These are phyloP conservation scores for Beta corolliflora DNA, from an alignment of 179 eudicot genomes.

Conservation along the genomic window DNA sequence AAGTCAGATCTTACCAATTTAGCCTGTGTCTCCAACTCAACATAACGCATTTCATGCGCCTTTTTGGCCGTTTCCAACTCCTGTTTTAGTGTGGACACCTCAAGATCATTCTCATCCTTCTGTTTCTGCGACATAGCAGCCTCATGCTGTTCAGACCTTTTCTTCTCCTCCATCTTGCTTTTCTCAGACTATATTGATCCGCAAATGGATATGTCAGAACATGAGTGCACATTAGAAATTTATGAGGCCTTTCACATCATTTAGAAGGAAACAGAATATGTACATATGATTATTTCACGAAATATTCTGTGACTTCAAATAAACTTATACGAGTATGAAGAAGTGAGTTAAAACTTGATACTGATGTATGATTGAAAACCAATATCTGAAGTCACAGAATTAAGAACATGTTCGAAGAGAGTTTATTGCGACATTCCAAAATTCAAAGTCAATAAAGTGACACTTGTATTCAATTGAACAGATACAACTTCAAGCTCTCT, in stretches of 20 bases:
- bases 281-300: no score
- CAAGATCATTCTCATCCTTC: constrained; percentile 49
- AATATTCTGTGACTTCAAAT: no score
- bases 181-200: constrained; percentile 46
- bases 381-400: background rate
- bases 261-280: background rate
- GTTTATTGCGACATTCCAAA: background rate
- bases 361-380: constrained; percentile 3
- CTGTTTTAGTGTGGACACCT: constrained; percentile 49
- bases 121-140: constrained; percentile 43
- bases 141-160: constrained; percentile 34
- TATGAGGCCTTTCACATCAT: background rate
- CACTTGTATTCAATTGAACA: background rate
- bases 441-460: background rate
- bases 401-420: background rate
- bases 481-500: background rate
- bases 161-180: constrained; percentile 42
- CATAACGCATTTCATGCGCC: constrained; percentile 46
- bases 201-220: background rate
- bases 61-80: constrained; percentile 55
- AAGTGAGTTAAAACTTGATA: background rate
- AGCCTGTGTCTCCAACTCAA: constrained; percentile 47
- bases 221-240: background rate
- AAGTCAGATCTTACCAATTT: constrained; percentile 43
- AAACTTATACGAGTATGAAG: background rate